These are phyloP conservation scores for Vachellia collinsii DNA, from an alignment of 306 rosid species.

Conservation along the genomic window DNA sequence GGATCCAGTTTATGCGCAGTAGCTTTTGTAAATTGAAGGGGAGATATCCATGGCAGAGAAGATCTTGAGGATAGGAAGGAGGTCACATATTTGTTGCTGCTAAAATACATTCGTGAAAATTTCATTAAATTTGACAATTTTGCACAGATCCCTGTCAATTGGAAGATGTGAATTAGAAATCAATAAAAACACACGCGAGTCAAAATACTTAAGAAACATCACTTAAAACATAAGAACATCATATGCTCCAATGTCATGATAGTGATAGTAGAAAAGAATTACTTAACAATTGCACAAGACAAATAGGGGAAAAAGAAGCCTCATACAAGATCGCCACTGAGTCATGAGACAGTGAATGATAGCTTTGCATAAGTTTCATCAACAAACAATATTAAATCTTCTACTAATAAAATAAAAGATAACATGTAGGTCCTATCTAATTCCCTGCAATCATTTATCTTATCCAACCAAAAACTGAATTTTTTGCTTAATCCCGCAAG, in stretches of 20 bases:
- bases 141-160: slow-evolving; percentile 32
- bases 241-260: background rate
- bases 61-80: slow-evolving; percentile 39
- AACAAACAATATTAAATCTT: background rate
- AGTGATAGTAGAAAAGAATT: background rate
- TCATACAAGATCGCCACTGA: background rate
- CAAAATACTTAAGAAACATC: background rate
- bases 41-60: slow-evolving; percentile 71
- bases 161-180: background rate
- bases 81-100: slow-evolving; percentile 36
- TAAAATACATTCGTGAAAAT: slow-evolving; percentile 27
- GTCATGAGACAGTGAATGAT: background rate
- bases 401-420: background rate
- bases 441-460: background rate
- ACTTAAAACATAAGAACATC: background rate
- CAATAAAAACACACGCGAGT: background rate
- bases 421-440: background rate
- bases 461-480: background rate
- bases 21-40: slow-evolving; percentile 55
- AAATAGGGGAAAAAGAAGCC: background rate
- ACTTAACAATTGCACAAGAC: background rate
- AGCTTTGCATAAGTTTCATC: background rate
- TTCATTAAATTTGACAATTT: slow-evolving; percentile 47
- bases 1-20: slow-evolving; percentile 50
- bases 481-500: background rate